Evolutionary conservation across 208 protist genomes (phyloP).

Genomic region (Acanthamoeba culbertsoni): DNA sequence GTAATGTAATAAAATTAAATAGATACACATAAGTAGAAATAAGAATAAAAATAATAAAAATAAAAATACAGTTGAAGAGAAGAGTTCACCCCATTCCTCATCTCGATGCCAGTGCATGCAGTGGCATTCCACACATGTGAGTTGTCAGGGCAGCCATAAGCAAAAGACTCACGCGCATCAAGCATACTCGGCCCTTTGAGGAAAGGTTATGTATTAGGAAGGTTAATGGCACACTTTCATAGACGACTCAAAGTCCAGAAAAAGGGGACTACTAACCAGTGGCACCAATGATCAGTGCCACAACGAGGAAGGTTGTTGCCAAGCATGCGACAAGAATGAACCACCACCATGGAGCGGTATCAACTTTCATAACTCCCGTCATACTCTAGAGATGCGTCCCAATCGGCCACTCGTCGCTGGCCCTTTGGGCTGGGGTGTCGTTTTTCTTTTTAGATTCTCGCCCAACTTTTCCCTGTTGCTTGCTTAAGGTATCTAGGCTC

Average conservation of each 20-base stretch:
- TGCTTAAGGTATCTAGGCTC: background rate
- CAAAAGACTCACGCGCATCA: background rate
- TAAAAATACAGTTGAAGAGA: background rate
- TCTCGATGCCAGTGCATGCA: background rate
- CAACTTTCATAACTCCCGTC: background rate
- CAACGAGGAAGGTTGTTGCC: background rate
- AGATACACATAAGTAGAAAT: background rate
- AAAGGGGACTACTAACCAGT: background rate
- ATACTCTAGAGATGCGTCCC: background rate
- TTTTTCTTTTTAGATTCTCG: background rate
- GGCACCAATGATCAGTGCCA: background rate
- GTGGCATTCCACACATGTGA: background rate
- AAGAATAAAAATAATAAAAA: background rate
- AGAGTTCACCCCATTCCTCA: background rate
- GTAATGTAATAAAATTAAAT: background rate
- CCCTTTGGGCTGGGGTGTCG: no score
- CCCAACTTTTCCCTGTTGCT: background rate
- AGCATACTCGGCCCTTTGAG: background rate
- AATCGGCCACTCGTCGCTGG: no score
- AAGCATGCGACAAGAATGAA: background rate
- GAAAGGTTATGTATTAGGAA: background rate
- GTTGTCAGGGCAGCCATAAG: constrained; percentile 2
- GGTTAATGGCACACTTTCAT: background rate
- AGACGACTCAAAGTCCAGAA: background rate
- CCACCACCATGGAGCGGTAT: background rate